phyloP scores from a whole-genome alignment of 495 filamentous ascomycete species.

The Pseudoneurospora amorphoporcata region DNA sequence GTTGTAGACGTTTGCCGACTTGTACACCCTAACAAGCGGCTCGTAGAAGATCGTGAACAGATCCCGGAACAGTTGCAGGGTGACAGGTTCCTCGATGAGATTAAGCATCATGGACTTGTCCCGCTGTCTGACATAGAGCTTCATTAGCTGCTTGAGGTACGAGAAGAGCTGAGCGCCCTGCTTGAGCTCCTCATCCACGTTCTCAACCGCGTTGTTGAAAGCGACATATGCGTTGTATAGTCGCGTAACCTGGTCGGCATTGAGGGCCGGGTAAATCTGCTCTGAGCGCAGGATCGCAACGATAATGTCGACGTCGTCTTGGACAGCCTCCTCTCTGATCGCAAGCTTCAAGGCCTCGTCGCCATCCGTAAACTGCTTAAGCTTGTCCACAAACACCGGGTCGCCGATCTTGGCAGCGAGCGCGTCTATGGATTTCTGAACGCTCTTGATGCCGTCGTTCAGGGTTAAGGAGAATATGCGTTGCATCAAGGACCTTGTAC shows the following conservation, averaged over 20 bases:
- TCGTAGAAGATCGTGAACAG: conserved; percentile 99
- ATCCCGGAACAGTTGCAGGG: conserved; percentile 85
- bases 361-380: conserved; percentile 66
- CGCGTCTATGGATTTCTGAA: conserved; percentile 77
- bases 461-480: conserved; percentile 86
- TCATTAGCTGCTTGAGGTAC: conserved; percentile 87
- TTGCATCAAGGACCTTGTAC: conserved; percentile 79
- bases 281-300: conserved; percentile 75
- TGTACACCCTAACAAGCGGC: conserved; percentile 91
- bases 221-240: conserved; percentile 94
- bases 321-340: conserved; percentile 58
- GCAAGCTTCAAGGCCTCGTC: conserved; percentile 62
- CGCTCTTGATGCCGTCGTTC: conserved; percentile 74
- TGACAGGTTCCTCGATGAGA: conserved; percentile 91
- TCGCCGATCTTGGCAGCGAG: conserved; percentile 68
- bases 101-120: conserved; percentile 96
- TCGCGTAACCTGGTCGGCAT: conserved; percentile 61
- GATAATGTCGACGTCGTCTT: conserved; percentile 68
- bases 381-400: conserved; percentile 64
- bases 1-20: conserved; percentile 96
- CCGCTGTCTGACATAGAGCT: conserved; percentile 79
- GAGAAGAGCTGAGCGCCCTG: conserved; percentile 85
- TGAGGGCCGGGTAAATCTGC: conserved; percentile 56
- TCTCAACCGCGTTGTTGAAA: conserved; percentile 89
- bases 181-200: conserved; percentile 79